Evolutionary conservation across 2,329 filamentous ascomycete genomes (phyloP).

Genomic region (Teratosphaeria pseudoeucalypti): DNA sequence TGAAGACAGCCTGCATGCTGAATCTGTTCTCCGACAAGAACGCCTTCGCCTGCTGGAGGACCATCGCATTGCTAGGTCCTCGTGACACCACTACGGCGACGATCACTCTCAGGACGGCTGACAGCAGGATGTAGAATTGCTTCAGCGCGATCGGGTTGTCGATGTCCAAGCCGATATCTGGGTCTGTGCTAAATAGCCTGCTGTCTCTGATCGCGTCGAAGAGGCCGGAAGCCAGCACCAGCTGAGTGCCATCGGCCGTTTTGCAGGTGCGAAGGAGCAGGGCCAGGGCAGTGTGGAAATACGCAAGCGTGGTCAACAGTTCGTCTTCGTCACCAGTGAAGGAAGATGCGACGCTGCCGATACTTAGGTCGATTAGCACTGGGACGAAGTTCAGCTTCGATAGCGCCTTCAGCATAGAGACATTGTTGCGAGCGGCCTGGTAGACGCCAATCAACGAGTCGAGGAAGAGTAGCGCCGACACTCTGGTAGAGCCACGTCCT

Average conservation of each 20-base stretch:
- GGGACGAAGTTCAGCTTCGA: slow-evolving; percentile 83
- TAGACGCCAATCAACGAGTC: slow-evolving; percentile 66
- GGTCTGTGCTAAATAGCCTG: slow-evolving; percentile 78
- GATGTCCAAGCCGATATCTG: slow-evolving; percentile 75
- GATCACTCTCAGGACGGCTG: slow-evolving; percentile 70
- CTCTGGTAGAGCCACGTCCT: slow-evolving; percentile 69
- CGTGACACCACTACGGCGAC: slow-evolving; percentile 71
- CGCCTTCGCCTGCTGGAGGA: slow-evolving; percentile 60
- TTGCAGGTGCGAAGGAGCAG: slow-evolving; percentile 77
- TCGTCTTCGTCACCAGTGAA: slow-evolving; percentile 35
- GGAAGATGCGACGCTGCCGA: slow-evolving; percentile 67
- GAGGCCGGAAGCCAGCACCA: slow-evolving; percentile 80
- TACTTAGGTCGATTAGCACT: slow-evolving; percentile 75
- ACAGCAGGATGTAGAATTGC: slow-evolving; percentile 75
- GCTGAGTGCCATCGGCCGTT: slow-evolving; percentile 70
- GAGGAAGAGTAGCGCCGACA: slow-evolving; percentile 77
- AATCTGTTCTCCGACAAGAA: slow-evolving; percentile 77
- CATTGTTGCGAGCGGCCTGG: slow-evolving; percentile 54
- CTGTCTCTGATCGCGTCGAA: slow-evolving; percentile 73
- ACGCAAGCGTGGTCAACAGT: slow-evolving; percentile 45
- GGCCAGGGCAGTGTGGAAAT: slow-evolving; percentile 65
- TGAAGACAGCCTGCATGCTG: slow-evolving; percentile 80
- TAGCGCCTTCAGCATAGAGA: slow-evolving; percentile 66
- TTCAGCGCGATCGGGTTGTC: slow-evolving; percentile 60
- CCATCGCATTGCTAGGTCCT: slow-evolving; percentile 67